Evolutionary conservation across 2,329 filamentous ascomycete genomes (phyloP).

Genomic region (Fusarium ambrosium): DNA sequence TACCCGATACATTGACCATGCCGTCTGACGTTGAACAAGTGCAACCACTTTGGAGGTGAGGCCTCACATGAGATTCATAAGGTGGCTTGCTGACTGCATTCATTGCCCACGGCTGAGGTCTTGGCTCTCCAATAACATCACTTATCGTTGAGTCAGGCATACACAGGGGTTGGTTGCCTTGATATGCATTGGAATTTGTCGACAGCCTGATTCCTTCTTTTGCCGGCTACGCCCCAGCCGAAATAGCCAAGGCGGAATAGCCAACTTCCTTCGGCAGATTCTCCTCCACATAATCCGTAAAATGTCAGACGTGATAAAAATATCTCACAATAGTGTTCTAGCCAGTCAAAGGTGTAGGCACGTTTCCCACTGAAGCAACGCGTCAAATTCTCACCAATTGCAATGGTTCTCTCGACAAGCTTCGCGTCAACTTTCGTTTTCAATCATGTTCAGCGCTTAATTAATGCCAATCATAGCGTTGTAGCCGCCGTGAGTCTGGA

Average conservation of each 20-base stretch:
- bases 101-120: neutral
- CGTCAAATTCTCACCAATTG: no score
- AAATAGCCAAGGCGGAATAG: neutral
- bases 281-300: neutral
- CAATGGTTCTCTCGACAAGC: no score
- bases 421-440: no score
- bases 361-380: no score
- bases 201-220: neutral
- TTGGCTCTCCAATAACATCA: neutral
- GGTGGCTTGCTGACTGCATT: neutral
- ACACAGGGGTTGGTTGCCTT: neutral
- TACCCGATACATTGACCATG: neutral
- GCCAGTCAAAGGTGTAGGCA: no score
- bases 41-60: neutral
- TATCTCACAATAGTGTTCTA: neutral
- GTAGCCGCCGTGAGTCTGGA: no score
- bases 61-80: neutral
- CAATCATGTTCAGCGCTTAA: no score
- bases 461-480: no score
- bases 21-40: neutral
- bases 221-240: neutral
- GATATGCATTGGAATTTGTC: neutral
- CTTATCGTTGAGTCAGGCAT: neutral
- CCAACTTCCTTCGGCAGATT: neutral
- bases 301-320: neutral